A percentile compares a stretch with the other conserved stretches of the same genome.
Conservation (phyloP, 2,329 filamentous ascomycete genomes). For the Xylaria sp. region DNA sequence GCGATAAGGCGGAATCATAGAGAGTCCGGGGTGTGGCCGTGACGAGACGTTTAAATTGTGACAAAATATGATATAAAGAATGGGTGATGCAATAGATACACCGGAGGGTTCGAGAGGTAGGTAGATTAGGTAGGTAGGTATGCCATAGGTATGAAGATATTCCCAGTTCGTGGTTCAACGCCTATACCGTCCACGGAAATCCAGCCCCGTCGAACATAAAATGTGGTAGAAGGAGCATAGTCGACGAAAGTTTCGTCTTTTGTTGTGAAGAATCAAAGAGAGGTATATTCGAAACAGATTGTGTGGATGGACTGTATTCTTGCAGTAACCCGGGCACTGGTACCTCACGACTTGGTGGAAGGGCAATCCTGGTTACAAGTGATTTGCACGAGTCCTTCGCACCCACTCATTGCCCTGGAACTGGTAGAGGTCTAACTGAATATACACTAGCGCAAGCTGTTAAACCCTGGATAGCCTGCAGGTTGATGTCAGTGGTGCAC, state of each 20-base stretch:
- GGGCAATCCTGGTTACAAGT: slow-evolving; percentile 12
- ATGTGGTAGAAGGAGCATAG: slow-evolving; percentile 21
- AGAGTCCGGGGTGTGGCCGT: neutral
- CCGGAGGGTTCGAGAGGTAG: slow-evolving; percentile 1
- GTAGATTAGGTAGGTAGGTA: slow-evolving; percentile 3
- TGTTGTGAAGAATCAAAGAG: neutral
- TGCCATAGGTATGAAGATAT: slow-evolving; percentile 21
- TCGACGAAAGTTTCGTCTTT: slow-evolving; percentile 8
- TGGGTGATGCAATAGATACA: slow-evolving; percentile 12
- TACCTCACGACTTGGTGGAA: slow-evolving; percentile 16
- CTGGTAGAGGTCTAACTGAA: slow-evolving; percentile 9
- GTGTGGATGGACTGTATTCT: slow-evolving; percentile 1
- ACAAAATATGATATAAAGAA: slow-evolving; percentile 9
- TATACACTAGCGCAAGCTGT: slow-evolving; percentile 14
- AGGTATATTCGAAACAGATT: slow-evolving; percentile 9
- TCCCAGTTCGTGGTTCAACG: neutral
- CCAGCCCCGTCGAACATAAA: slow-evolving; percentile 11
- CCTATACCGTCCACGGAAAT: slow-evolving; percentile 9
- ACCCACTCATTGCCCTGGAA: slow-evolving; percentile 31
- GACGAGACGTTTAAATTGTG: neutral
- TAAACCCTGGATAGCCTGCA: slow-evolving; percentile 22
- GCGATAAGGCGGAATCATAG: neutral
- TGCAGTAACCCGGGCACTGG: neutral
- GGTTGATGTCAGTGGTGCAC: slow-evolving; percentile 36
- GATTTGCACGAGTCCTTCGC: slow-evolving; percentile 26